phyloP scores from a whole-genome alignment of 2,329 filamentous ascomycete species.

The Xylaria sp. region DNA sequence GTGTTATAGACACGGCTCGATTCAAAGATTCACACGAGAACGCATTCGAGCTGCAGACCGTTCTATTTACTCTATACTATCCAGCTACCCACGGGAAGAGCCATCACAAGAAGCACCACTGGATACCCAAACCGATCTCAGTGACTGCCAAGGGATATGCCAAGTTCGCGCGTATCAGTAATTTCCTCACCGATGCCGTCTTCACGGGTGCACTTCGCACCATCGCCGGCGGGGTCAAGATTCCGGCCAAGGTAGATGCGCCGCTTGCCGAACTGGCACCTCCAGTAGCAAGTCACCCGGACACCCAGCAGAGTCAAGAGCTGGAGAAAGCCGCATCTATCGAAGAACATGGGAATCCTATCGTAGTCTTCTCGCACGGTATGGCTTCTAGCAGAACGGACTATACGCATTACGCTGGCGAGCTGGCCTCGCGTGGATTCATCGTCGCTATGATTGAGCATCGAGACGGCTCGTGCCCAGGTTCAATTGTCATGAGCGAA shows the following conservation, averaged over 20 bases:
- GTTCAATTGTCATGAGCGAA: slow-evolving; percentile 53
- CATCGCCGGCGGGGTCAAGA: slow-evolving; percentile 57
- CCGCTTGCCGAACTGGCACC: slow-evolving; percentile 50
- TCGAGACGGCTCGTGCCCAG: slow-evolving; percentile 63
- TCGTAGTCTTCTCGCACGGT: slow-evolving; percentile 65
- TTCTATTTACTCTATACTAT: slow-evolving; percentile 63
- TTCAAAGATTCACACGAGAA: slow-evolving; percentile 52
- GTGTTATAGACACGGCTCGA: slow-evolving; percentile 52
- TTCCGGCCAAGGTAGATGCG: slow-evolving; percentile 60
- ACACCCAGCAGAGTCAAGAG: slow-evolving; percentile 37
- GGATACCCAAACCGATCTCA: slow-evolving; percentile 58
- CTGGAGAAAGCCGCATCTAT: slow-evolving; percentile 42
- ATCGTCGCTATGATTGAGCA: slow-evolving; percentile 64
- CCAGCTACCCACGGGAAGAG: slow-evolving; percentile 51
- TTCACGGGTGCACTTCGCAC: slow-evolving; percentile 57
- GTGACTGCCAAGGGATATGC: slow-evolving; percentile 61
- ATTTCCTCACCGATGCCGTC: slow-evolving; percentile 56
- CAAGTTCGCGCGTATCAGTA: slow-evolving; percentile 57
- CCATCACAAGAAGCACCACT: slow-evolving; percentile 52
- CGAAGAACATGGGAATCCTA: slow-evolving; percentile 50
- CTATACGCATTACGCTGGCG: slow-evolving; percentile 63
- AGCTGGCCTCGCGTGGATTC: slow-evolving; percentile 61
- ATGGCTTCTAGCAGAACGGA: slow-evolving; percentile 62
- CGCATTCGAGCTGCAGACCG: slow-evolving; percentile 59
- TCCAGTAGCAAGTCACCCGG: slow-evolving; percentile 40